Conservation (phyloP, 495 filamentous ascomycete genomes). For the Xylaria nigripes region DNA sequence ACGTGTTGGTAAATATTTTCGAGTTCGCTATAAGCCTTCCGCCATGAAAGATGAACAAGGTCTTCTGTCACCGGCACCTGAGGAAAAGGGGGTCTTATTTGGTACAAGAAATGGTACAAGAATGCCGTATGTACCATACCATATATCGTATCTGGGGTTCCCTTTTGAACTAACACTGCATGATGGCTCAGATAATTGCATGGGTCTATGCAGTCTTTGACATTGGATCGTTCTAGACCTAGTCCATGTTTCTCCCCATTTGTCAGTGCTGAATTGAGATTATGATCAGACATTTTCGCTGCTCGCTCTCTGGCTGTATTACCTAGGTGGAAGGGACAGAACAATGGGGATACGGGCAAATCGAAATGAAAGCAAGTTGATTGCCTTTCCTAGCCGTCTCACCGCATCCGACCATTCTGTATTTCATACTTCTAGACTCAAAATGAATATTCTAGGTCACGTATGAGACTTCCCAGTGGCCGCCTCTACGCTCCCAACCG, state of each 20-base stretch:
- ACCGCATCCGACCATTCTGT: background rate
- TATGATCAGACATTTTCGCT: background rate
- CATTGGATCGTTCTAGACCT: constrained; percentile 11
- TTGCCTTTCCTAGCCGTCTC: background rate
- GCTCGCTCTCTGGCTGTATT: background rate
- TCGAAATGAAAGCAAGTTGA: background rate
- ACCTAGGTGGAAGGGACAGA: background rate
- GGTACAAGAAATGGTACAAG: background rate
- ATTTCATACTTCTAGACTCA: background rate
- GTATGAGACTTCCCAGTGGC: background rate
- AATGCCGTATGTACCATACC: background rate
- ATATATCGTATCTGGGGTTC: constrained; percentile 1
- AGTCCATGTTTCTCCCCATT: constrained; percentile 1
- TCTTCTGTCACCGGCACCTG: background rate
- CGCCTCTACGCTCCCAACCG: background rate
- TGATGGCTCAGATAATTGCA: constrained; percentile 6
- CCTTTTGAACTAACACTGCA: constrained; percentile 11
- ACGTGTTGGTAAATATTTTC: background rate
- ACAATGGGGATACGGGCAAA: background rate
- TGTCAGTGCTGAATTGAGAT: background rate
- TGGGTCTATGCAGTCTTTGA: constrained; percentile 7
- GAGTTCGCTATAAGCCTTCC: background rate
- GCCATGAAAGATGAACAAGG: background rate
- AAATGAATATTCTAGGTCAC: background rate
- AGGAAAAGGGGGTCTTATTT: background rate